Evolutionary conservation across 768 basidiomycete genomes (phyloP).

Genomic region (Xerocomellus amylosporus): DNA sequence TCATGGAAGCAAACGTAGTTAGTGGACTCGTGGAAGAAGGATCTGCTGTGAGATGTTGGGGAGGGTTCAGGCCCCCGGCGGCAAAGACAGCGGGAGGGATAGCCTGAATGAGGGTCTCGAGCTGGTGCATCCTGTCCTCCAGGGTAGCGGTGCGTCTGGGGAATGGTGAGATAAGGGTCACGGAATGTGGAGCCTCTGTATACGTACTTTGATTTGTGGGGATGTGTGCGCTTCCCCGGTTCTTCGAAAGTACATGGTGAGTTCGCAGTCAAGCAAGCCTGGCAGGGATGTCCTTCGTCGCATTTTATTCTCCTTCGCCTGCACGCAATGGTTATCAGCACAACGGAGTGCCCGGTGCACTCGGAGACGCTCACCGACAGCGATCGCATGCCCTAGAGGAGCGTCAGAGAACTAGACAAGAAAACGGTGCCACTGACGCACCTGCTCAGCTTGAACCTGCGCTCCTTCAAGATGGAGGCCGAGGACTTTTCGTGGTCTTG

Average conservation of each 20-base stretch:
- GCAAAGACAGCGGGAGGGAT: constrained; percentile 81
- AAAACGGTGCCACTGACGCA: constrained; percentile 28
- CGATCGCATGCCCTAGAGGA: constrained; percentile 80
- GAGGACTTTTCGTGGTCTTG: constrained; percentile 46
- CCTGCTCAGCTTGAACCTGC: constrained; percentile 88
- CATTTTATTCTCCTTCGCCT: constrained; percentile 85
- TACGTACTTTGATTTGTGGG: constrained; percentile 84
- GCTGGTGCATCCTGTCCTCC: constrained; percentile 86
- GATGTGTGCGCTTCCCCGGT: constrained; percentile 79
- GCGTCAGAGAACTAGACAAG: constrained; percentile 5
- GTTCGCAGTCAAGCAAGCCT: constrained; percentile 80
- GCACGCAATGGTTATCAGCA: not conserved
- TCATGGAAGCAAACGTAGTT: constrained; percentile 39
- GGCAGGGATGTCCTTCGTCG: constrained; percentile 86
- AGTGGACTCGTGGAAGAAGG: constrained; percentile 33
- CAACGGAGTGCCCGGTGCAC: not conserved
- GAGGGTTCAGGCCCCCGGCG: constrained; percentile 45
- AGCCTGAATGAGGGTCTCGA: constrained; percentile 80
- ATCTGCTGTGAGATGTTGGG: constrained; percentile 34
- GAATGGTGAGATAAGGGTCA: constrained; percentile 2
- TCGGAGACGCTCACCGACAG: constrained; percentile 62
- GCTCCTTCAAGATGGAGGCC: constrained; percentile 63
- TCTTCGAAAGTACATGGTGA: constrained; percentile 86
- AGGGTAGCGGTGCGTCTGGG: constrained; percentile 74
- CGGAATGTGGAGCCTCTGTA: not conserved